A percentile compares a stretch with the other conserved stretches of the same genome.
These are phyloP conservation scores for Oryza meridionalis DNA, from an alignment of 176 grass and related monocot genomes.

Conservation along the genomic window DNA sequence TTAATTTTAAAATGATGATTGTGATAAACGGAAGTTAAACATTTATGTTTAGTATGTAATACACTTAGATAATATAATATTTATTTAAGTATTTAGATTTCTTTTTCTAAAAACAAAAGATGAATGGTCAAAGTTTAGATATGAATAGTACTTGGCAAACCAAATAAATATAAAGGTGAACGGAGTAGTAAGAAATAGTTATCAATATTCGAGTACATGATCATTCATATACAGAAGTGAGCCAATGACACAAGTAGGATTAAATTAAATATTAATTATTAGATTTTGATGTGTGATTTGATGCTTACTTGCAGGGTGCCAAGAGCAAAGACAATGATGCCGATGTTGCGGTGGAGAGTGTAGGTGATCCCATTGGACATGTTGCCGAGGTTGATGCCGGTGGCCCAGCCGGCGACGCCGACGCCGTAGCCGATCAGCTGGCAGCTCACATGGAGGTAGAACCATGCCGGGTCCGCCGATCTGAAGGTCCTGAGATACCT, in stretches of 20 bases:
- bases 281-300: not conserved
- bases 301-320: conserved; percentile 57
- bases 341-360: conserved; percentile 54
- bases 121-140: too few species aligned
- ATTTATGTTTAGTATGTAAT: too few species aligned
- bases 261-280: not conserved
- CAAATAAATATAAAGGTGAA: too few species aligned
- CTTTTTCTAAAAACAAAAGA: too few species aligned
- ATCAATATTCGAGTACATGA: not conserved
- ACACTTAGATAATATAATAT: too few species aligned
- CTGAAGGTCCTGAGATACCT: conserved; percentile 75
- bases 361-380: conserved; percentile 59
- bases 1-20: too few species aligned
- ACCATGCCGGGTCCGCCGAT: conserved; percentile 71
- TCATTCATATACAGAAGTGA: not conserved
- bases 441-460: conserved; percentile 70
- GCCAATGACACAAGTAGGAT: not conserved
- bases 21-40: too few species aligned
- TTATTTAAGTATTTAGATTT: too few species aligned
- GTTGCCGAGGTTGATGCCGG: conserved; percentile 64
- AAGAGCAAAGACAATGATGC: conserved; percentile 52
- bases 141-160: too few species aligned
- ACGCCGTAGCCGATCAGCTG: conserved; percentile 58
- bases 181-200: too few species aligned
- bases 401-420: conserved; percentile 71